Evolutionary conservation across 805 yeast species (phyloP).

Genomic region (Metschnikowia similis): DNA sequence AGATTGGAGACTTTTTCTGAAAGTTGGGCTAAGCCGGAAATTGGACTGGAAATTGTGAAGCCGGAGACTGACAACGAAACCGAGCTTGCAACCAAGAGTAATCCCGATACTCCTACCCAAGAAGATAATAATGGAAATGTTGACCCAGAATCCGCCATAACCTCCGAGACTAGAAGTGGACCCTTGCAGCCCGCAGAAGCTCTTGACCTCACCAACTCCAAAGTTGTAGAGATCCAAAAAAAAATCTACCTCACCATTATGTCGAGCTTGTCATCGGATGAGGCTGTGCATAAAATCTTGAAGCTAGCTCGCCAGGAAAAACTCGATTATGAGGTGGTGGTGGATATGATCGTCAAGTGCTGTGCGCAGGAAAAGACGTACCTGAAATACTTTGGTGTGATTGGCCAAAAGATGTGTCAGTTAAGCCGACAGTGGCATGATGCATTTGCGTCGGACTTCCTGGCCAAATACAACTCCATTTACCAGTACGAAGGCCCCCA

Average conservation of each 20-base stretch:
- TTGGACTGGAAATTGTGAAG: too few species aligned
- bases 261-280: constrained; percentile 89
- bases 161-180: not conserved
- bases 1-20: too few species aligned
- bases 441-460: constrained; percentile 51
- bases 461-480: constrained; percentile 49
- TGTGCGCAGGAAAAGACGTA: constrained; percentile 85
- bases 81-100: too few species aligned
- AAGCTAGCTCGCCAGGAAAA: constrained; percentile 31
- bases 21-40: too few species aligned
- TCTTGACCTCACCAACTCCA: constrained; percentile 64
- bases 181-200: not conserved
- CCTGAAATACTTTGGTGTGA: constrained; percentile 77
- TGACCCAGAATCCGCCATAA: not conserved
- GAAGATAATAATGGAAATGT: not conserved
- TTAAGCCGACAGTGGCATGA: constrained; percentile 53
- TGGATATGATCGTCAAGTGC: constrained; percentile 71
- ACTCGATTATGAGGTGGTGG: constrained; percentile 38
- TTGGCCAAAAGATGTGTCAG: constrained; percentile 61
- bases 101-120: not conserved
- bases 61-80: too few species aligned
- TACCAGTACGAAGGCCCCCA: constrained; percentile 70
- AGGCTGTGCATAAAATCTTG: constrained; percentile 82
- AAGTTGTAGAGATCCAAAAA: constrained; percentile 63
- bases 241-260: constrained; percentile 76